Conservation (phyloP, 257 asterid genomes). For the Rubia yunnanensis region DNA sequence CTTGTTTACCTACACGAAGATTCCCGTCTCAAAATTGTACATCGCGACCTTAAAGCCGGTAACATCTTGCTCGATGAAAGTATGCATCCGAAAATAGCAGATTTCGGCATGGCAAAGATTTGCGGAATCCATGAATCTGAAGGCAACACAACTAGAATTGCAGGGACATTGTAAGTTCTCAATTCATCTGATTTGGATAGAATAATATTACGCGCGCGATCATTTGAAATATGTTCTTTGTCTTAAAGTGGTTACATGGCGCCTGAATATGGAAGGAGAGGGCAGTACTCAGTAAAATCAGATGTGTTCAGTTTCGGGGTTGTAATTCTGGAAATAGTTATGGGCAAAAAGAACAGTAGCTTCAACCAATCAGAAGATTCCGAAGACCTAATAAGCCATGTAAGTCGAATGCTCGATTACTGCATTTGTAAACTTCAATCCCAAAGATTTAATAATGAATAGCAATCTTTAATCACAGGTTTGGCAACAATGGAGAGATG, state of each 20-base stretch:
- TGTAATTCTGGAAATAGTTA: slow-evolving; percentile 23
- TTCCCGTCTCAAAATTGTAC: slow-evolving; percentile 13
- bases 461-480: slow-evolving; percentile 9
- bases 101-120: slow-evolving; percentile 25
- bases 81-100: slow-evolving; percentile 23
- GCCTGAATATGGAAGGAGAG: slow-evolving; percentile 22
- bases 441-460: not conserved
- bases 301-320: slow-evolving; percentile 32
- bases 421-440: no score
- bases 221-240: not conserved
- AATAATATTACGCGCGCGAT: no score
- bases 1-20: slow-evolving; percentile 24
- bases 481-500: slow-evolving; percentile 22
- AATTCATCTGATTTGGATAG: not conserved
- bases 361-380: slow-evolving; percentile 10
- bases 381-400: slow-evolving; percentile 21
- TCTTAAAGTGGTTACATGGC: slow-evolving; percentile 29
- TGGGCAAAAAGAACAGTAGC: slow-evolving; percentile 18
- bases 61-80: slow-evolving; percentile 18
- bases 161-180: slow-evolving; percentile 22
- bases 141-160: slow-evolving; percentile 12
- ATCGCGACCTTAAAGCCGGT: slow-evolving; percentile 24
- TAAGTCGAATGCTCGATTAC: slow-evolving; percentile 1
- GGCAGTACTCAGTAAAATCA: slow-evolving; percentile 22
- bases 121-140: slow-evolving; percentile 9